Base-by-base conservation (phyloP, 2,329 filamentous ascomycete species). In the Graphilbum fragrans region DNA sequence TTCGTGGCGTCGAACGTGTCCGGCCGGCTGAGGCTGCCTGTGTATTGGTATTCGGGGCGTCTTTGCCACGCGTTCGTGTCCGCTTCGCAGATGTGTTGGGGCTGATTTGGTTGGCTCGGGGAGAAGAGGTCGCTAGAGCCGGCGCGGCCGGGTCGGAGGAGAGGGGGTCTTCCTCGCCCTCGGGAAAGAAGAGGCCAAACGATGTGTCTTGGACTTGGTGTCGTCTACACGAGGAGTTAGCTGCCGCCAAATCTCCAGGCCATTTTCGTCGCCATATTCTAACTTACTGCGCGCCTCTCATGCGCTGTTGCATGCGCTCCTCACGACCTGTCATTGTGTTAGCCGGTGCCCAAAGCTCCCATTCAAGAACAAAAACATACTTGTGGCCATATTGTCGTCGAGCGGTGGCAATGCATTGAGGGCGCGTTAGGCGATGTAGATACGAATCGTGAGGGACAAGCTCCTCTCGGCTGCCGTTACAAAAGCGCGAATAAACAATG, bases 291-390 rank as follows among this genome's bases (percentile, higher is more conserved):
- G 76, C 75, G 46, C 77, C 77, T 47, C 77, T 74, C 55, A 81
- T 70, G 54, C 77, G 75, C 60, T 77, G 69, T 47, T 75, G 73
- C 62, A 80, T 68, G 53, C 74, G 73, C 55, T 77, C 74, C 50
- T 74, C 71, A 50, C 76, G 73, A 53, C 66, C 69, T 73, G 43
- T 29, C 29, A 9, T 7, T 14, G 29, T 8, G 29, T 31, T 16
- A 31, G 29, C 29, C 7, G 7, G 7, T 31, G 29, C 29, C n/a
- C n/a, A n/a, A n/a, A 27, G 29, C 12, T 31, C 29, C 12, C 12
- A 16, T 14, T 5, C 7, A 10, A 31, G 12, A 5, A 14, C 6
- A 5, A 14, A 14, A 14, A 5, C 29, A 5, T 31, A 31, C 29
- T 31, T 7, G 29, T 31, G 11, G 29, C 29, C 29, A 31, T 31